Evolutionary conservation across 1,284 basidiomycete genomes (phyloP), one percentile per base, ranked within the genome.

Genomic region (Sanghuangporus weigelae): DNA sequence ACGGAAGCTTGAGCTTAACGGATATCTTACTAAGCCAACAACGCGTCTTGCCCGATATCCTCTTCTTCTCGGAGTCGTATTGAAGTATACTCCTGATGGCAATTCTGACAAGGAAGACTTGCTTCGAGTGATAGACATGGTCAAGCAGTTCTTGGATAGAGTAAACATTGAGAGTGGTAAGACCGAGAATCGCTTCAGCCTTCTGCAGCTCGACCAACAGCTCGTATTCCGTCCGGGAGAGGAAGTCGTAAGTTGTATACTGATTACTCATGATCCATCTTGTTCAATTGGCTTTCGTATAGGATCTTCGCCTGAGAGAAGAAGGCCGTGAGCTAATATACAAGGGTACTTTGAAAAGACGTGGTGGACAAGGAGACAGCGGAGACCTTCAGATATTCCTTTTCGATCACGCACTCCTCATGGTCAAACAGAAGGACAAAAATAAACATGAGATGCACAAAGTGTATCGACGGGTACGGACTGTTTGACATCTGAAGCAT

Each of bases 11-110:
- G 97, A 99, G 75, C 78, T 99, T 54, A 99, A 99, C 74, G 97
- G 95, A 2, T 99, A 99, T 76, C 81, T 99, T 54, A 99, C 96
- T 12, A 99, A 98, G 75, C 97, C 97, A 1, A 99, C 97, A 0
- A 98, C 97, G 10, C 89, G 97, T 71, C 82, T 99, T 36, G 97
- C 96, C 35, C 83, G 97, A 69, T 99, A 99, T 75, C 97, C 97
- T 10, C 82, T 99, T 1, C 79, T 99, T 12, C 81, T 99, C 36
- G 95, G 94, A 71, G 96, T 95, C 12, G 93, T 98, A 26, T 77
- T 92, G 65, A 99, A 99, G 76, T 89, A 96, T 68, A 99, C 97
- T 0, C 85, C 92, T 0, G 93, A 95, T 23, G 94, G 95, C 70
- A 94, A 89, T 72, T 86, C 90, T 0, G 97, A 99, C 76, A 95